These are phyloP conservation scores for Polychytrium aggregatum DNA, from an alignment of 192 early-diverging fungal species.

Conservation along the genomic window DNA sequence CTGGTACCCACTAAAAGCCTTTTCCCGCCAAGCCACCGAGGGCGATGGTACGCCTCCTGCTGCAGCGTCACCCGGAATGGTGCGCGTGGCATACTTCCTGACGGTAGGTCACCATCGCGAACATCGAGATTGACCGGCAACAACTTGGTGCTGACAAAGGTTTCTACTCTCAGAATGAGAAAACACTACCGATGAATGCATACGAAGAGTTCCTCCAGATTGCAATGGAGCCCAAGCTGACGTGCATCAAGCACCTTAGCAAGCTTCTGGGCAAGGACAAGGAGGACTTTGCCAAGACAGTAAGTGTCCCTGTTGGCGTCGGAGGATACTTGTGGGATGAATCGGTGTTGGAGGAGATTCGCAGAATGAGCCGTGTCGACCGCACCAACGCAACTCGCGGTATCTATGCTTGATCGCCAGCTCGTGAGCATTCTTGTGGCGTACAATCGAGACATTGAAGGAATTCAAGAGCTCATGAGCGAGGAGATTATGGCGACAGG, in stretches of 20 bases:
- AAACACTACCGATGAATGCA: slow-evolving; percentile 16
- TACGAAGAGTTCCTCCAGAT: slow-evolving; percentile 23
- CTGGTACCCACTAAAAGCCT: slow-evolving; percentile 26
- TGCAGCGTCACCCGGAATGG: slow-evolving; percentile 13
- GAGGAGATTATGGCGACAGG: slow-evolving; percentile 22
- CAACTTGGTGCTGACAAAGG: slow-evolving; percentile 1
- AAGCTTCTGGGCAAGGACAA: slow-evolving; percentile 13
- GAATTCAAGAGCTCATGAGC: slow-evolving; percentile 12
- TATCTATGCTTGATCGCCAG: slow-evolving; percentile 3
- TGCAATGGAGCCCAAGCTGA: slow-evolving; percentile 25
- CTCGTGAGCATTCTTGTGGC: slow-evolving; percentile 23
- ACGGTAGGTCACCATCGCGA: slow-evolving; percentile 7
- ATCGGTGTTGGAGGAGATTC: background rate
- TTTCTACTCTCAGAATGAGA: slow-evolving; percentile 8
- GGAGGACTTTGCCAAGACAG: slow-evolving; percentile 25
- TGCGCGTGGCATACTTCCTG: slow-evolving; percentile 16
- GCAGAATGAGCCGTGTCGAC: too few species aligned
- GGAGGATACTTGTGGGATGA: background rate
- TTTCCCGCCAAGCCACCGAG: background rate
- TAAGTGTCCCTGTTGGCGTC: too few species aligned
- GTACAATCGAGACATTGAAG: slow-evolving; percentile 16
- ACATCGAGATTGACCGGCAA: background rate
- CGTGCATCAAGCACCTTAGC: slow-evolving; percentile 21
- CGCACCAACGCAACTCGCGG: background rate
- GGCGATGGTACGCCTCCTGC: slow-evolving; percentile 2